phyloP scores from a whole-genome alignment of 495 filamentous ascomycete species.

The Trichoderma parareesei region DNA sequence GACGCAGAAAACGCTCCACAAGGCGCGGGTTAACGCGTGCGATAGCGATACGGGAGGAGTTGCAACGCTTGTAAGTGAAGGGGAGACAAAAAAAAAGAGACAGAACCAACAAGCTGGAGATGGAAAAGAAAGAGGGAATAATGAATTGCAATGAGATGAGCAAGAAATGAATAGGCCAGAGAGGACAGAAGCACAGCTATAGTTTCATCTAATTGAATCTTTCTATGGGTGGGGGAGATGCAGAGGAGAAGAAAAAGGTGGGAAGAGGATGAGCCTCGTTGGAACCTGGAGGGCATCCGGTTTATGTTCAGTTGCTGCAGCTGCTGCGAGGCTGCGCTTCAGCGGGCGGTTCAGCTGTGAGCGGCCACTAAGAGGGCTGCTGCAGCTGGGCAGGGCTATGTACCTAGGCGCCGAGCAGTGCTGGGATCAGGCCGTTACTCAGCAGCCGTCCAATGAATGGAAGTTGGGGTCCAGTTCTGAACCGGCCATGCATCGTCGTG shows the following conservation, averaged over 20 bases:
- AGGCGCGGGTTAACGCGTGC: constrained; percentile 5
- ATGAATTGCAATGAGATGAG: neutral
- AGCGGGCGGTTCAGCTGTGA: too few species aligned
- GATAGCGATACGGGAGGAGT: neutral
- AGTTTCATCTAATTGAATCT: neutral
- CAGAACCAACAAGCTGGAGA: neutral
- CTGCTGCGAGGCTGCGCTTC: too few species aligned
- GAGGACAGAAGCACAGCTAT: neutral
- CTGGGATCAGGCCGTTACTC: too few species aligned
- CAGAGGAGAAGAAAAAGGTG: neutral
- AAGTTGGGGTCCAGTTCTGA: too few species aligned
- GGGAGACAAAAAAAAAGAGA: neutral
- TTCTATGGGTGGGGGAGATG: neutral
- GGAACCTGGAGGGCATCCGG: neutral
- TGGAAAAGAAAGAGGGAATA: neutral
- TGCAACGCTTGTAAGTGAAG: neutral
- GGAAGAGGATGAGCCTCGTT: neutral
- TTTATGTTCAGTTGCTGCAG: too few species aligned
- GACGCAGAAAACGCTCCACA: neutral
- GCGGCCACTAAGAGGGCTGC: too few species aligned
- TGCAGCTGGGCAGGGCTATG: too few species aligned
- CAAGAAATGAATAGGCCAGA: neutral
- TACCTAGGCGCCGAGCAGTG: too few species aligned
- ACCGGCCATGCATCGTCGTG: too few species aligned
- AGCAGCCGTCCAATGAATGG: too few species aligned